A percentile compares a stretch with the other conserved stretches of the same genome.
These are phyloP conservation scores for Clavispora asparagi DNA, from an alignment of 805 yeast genomes.

Conservation along the genomic window DNA sequence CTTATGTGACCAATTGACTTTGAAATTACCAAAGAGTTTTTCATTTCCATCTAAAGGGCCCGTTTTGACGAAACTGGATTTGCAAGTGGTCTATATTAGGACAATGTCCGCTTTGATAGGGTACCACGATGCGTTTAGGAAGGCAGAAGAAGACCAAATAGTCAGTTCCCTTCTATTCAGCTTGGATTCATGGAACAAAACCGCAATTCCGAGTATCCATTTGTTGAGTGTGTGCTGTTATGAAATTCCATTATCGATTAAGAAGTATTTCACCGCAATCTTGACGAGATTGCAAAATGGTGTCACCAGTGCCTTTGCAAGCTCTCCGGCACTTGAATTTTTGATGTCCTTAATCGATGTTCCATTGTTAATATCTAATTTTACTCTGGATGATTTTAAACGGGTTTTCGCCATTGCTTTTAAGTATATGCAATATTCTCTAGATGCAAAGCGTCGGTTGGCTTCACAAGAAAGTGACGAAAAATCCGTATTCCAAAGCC, in stretches of 20 bases:
- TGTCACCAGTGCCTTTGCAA: conserved; percentile 62
- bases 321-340: conserved; percentile 73
- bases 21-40: conserved; percentile 36
- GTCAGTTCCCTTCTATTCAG: conserved; percentile 57
- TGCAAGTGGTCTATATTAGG: conserved; percentile 62
- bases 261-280: conserved; percentile 61
- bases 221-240: conserved; percentile 73
- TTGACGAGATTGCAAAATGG: conserved; percentile 71
- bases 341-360: conserved; percentile 59
- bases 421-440: conserved; percentile 68
- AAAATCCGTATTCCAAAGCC: conserved; percentile 5
- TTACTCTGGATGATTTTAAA: conserved; percentile 71
- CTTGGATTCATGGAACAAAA: conserved; percentile 68
- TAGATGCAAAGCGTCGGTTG: conserved; percentile 34
- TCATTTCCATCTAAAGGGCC: conserved; percentile 9
- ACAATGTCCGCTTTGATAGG: conserved; percentile 60
- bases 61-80: conserved; percentile 46
- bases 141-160: conserved; percentile 58
- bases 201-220: conserved; percentile 75
- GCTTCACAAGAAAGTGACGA: neutral
- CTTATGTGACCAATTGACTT: conserved; percentile 55
- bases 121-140: conserved; percentile 49
- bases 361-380: conserved; percentile 63
- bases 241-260: conserved; percentile 70
- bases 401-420: conserved; percentile 81